Evolutionary conservation across 2,329 filamentous ascomycete genomes (phyloP), one percentile per base, ranked within the genome.

Genomic region (Coniochaeta prunicola): DNA sequence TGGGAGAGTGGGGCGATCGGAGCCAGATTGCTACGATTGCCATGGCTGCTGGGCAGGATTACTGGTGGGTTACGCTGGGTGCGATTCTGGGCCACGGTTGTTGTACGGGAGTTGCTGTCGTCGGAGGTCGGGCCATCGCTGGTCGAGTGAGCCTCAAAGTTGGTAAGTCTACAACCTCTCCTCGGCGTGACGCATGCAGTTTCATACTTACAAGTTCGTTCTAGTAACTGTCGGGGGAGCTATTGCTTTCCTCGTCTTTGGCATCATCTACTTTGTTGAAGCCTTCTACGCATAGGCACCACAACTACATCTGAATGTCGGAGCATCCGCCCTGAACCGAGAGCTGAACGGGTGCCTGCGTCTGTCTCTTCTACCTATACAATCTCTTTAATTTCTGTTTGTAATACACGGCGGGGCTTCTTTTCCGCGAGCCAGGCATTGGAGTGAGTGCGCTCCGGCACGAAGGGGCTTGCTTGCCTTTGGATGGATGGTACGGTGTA

Each of bases 11-110:
- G 94, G 94, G 94, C 59, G 94, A 99, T 69, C 86, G 94, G 65
- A 96, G 91, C 71, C 94, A 99, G 76, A 97, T 99, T 68, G 94
- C 94, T 24, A 99, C 94, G 0, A 96, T 99, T 70, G 94, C 94
- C 58, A 99, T 99, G 94, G 94, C 94, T 56, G 93, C 94, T 34
- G 94, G 94, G 21, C 91, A 96, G 73, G 94, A 99, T 71, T 99
- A 97, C 74, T 97, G 93, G 93, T 97, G 92, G 90, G 94, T 99
- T 36, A 97, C 92, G 4, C 80, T 92, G 53, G 94, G 94, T 60
- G 93, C 94, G 1, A 84, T 94, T 36, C 80, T 84, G 53, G 94
- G 94, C 10, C 94, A 99, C 73, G 89, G 85, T 53, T 84, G 93
- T 64, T 99, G 94, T 77, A 97, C 94, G 7, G 88, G 90, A 53